phyloP scores from a whole-genome alignment of 2,329 filamentous ascomycete species.

The Phialophora chinensis region DNA sequence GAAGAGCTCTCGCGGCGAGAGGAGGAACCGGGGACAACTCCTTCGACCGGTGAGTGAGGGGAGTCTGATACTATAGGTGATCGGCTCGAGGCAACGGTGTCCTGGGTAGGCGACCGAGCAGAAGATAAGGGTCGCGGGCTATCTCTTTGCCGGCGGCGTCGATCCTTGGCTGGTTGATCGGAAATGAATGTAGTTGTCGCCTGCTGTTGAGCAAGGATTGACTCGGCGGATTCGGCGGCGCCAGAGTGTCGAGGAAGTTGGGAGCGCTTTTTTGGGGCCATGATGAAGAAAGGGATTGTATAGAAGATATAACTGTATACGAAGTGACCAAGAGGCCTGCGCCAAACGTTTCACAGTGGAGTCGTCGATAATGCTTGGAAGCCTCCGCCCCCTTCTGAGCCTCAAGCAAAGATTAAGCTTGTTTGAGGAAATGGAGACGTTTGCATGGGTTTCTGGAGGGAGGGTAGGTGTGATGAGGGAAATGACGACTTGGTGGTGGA shows the following conservation, averaged over 20 bases:
- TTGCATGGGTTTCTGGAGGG: slow-evolving; percentile 35
- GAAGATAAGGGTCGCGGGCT: slow-evolving; percentile 28
- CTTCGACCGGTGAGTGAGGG: slow-evolving; percentile 33
- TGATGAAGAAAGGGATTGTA: slow-evolving; percentile 34
- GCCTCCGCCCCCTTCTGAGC: slow-evolving; percentile 42
- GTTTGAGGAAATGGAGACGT: slow-evolving; percentile 37
- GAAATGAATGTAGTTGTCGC: slow-evolving; percentile 30
- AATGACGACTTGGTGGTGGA: slow-evolving; percentile 40
- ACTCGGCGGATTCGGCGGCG: slow-evolving; percentile 27
- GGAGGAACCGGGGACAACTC: slow-evolving; percentile 22
- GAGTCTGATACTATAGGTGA: slow-evolving; percentile 33
- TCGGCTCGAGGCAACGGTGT: slow-evolving; percentile 23
- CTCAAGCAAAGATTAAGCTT: slow-evolving; percentile 40
- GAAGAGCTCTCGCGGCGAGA: slow-evolving; percentile 40
- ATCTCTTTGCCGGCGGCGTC: slow-evolving; percentile 29
- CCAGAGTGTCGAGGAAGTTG: slow-evolving; percentile 34
- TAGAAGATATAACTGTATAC: slow-evolving; percentile 38
- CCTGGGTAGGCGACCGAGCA: slow-evolving; percentile 24
- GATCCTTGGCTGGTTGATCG: slow-evolving; percentile 26
- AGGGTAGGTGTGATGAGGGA: slow-evolving; percentile 35
- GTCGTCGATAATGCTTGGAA: slow-evolving; percentile 36
- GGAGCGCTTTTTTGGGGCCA: slow-evolving; percentile 39
- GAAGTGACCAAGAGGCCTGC: slow-evolving; percentile 35
- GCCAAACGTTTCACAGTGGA: slow-evolving; percentile 39
- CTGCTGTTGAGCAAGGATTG: slow-evolving; percentile 26